These are phyloP conservation scores for Adiantum capillusveneris DNA, from an alignment of 75 land plant genomes.

Conservation along the genomic window DNA sequence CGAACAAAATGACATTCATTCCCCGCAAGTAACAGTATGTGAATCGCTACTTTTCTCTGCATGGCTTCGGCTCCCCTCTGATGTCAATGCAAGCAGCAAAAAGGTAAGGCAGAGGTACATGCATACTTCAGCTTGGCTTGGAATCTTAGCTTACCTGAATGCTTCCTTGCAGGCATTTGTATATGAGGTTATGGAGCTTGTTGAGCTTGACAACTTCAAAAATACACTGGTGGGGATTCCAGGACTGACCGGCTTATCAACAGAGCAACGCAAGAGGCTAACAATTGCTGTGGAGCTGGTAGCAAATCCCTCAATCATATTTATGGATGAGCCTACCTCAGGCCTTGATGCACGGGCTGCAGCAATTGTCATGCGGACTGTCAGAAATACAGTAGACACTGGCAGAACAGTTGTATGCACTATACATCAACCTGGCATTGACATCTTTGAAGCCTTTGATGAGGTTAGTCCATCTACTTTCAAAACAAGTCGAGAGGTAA, in stretches of 20 bases:
- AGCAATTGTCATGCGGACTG: constrained; percentile 40
- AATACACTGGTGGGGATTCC: constrained; percentile 34
- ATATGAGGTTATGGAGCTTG: constrained; percentile 33
- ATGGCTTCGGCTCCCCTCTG: constrained; percentile 48
- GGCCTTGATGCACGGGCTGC: constrained; percentile 42
- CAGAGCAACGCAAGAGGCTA: constrained; percentile 35
- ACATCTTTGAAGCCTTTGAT: constrained; percentile 38
- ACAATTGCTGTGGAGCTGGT: constrained; percentile 39
- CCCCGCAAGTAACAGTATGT: constrained; percentile 58
- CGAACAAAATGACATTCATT: constrained; percentile 69
- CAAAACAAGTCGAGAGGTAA: too few species aligned
- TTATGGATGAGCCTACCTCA: constrained; percentile 44
- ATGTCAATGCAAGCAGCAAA: constrained; percentile 24
- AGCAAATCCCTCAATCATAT: constrained; percentile 39
- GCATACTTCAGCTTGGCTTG: background rate
- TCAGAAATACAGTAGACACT: constrained; percentile 35
- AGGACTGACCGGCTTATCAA: constrained; percentile 39
- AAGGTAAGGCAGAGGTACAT: constrained; percentile 19
- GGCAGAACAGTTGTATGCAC: constrained; percentile 41
- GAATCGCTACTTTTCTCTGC: constrained; percentile 65
- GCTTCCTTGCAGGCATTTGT: constrained; percentile 35
- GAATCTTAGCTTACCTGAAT: constrained; percentile 8
- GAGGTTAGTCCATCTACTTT: constrained; percentile 17
- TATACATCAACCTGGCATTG: constrained; percentile 38
- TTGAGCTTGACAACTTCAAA: constrained; percentile 24